Evolutionary conservation across 768 basidiomycete genomes (phyloP).

Genomic region (Porphyrellus cyaneotinctus): DNA sequence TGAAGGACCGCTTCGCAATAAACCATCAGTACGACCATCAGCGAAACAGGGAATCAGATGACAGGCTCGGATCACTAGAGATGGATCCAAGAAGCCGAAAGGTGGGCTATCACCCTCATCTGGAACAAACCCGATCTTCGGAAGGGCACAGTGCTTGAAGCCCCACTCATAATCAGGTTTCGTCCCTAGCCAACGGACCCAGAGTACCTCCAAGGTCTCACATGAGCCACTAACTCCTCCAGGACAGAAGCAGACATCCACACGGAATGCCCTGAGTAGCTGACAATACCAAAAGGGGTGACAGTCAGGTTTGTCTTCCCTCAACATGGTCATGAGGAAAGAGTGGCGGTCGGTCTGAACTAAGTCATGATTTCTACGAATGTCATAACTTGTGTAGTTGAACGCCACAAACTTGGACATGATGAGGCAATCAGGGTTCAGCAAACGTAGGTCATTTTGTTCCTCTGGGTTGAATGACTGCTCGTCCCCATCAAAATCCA

Average conservation of each 20-base stretch:
- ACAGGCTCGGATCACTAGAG: not conserved
- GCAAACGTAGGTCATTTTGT: not conserved
- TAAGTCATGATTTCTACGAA: not conserved
- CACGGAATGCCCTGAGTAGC: not conserved
- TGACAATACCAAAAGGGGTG: not conserved
- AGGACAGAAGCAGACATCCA: not conserved
- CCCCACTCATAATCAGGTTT: not conserved
- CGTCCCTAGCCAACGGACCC: not conserved
- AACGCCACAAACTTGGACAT: not conserved
- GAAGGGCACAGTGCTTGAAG: not conserved
- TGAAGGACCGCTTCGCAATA: not conserved
- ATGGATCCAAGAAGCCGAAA: not conserved
- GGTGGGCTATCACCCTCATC: not conserved
- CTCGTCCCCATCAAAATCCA: not conserved
- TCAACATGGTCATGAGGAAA: not conserved
- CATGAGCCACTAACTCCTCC: not conserved
- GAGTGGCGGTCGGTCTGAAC: not conserved
- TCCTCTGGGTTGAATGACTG: not conserved
- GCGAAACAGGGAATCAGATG: not conserved
- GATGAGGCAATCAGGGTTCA: not conserved
- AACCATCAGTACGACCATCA: not conserved
- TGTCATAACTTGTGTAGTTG: no score
- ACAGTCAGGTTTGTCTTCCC: not conserved
- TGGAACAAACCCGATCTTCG: not conserved
- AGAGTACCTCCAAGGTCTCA: not conserved